Base-by-base conservation (phyloP, 2,329 filamentous ascomycete genomes). In the Aspergillus costaricaensis region DNA sequence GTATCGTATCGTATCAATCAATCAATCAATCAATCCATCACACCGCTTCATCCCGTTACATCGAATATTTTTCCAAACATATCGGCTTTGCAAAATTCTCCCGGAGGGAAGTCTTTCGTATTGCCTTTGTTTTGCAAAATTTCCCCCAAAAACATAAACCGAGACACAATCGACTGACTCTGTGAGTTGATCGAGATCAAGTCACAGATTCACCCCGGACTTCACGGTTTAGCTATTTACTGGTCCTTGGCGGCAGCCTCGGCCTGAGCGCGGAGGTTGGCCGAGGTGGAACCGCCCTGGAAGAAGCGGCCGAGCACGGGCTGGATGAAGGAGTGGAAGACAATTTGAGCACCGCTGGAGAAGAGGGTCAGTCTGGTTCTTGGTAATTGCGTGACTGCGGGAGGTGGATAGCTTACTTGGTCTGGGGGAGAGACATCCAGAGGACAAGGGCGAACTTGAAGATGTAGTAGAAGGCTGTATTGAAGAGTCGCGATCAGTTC, bases 401-500 rank as follows among this genome's bases (percentile, higher is more conserved):
- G 9, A 39, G 17, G 21, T 15, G 53, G 23, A 52, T 55, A 47
- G 82, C 89, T 77, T 89, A 97, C 94, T 85, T 84, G 84, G 96
- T 97, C 79, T 91, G 86, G 78, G 95, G 95, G 74, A 99, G 92
- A 71, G 94, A 88, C 82, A 99, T 92, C 95, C 95, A 99, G 78
- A 99, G 88, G 72, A 98, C 86, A 78, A 98, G 90, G 76, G 96
- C 83, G 77, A 99, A 97, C 87, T 99, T 99, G 90, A 99, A 98
- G 77, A 93, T 94, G 82, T 91, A 99, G 90, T 99, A 99, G 84
- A 99, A 99, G 76, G 95, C 80, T 82, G 59, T 63, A 15, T 58
- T 54, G 25, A 23, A 27, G 44, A 14, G 32, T 36, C 23, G 43
- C 62, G 25, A 65, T 76, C 61, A 78, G 69, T 43, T 58, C n/a